phyloP scores from a whole-genome alignment of 768 basidiomycete species.

The Mycena kentingensis region DNA sequence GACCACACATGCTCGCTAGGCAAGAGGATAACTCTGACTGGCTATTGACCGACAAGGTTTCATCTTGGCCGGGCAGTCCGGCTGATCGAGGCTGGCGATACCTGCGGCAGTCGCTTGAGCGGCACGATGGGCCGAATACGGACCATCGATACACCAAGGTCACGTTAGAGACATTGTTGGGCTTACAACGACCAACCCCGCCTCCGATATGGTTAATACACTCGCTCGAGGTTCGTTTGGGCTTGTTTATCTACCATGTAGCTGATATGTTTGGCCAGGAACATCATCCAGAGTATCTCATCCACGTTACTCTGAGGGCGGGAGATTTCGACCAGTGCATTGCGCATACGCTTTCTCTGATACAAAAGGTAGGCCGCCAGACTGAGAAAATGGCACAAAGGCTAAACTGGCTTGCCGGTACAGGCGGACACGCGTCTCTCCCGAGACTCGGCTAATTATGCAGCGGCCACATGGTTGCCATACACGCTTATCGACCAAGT shows the following conservation, averaged over 20 bases:
- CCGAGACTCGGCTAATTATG: constrained; percentile 52
- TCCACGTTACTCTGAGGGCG: constrained; percentile 75
- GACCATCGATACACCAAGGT: constrained; percentile 78
- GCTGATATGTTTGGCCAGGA: constrained; percentile 41
- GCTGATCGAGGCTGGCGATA: constrained; percentile 87
- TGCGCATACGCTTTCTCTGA: constrained; percentile 66
- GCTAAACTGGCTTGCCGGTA: constrained; percentile 15
- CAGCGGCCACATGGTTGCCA: constrained; percentile 75
- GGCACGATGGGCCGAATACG: constrained; percentile 71
- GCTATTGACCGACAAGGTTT: constrained; percentile 78
- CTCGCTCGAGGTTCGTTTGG: constrained; percentile 60
- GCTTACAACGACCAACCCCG: constrained; percentile 56
- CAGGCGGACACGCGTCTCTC: constrained; percentile 58
- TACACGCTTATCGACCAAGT: constrained; percentile 86
- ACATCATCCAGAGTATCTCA: constrained; percentile 81
- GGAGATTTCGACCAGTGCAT: constrained; percentile 80
- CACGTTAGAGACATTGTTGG: constrained; percentile 75
- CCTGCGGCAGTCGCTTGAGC: constrained; percentile 75
- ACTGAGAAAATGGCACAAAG: neutral
- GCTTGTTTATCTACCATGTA: neutral
- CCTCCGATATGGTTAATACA: constrained; percentile 86
- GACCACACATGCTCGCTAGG: too few relatives aligned
- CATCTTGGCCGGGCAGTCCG: constrained; percentile 81
- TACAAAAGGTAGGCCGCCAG: constrained; percentile 65
- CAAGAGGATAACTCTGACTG: constrained; percentile 76